Evolutionary conservation across 768 basidiomycete genomes (phyloP), one percentile per base, ranked within the genome.

Genomic region (Calvatia gigantea): DNA sequence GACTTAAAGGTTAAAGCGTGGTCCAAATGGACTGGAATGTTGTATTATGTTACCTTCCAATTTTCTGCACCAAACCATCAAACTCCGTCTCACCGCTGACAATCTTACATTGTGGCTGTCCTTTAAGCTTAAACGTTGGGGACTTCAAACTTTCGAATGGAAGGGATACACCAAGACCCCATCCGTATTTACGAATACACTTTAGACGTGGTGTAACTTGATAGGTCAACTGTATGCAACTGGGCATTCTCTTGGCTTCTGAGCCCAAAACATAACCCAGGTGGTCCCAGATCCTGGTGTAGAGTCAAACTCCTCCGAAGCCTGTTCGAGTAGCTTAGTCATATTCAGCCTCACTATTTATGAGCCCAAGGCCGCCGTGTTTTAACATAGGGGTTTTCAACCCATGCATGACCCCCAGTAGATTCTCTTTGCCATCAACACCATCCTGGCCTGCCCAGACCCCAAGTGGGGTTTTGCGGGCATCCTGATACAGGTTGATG

Each of bases 1-100:
- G 54, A 45, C 17, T 55, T 55, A 35, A 39, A 45, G 8, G 54
- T 45, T 21, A 25, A 21, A 47, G 48, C 54, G 48, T 46, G 6
- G 45, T 47, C 44, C 43, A 55, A 17, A 39, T 17, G 19, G n/a
- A 19, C 35, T 39, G 45, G 45, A 23, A 17, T 46, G 21, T 15
- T 29, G n/a, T n/a, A 29, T 55, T 45, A 21, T n/a, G 48, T 37
- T 55, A 44, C 35, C 39, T 31, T 21, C 23, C 23, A 23, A 55
- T 46, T 25, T 55, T 21, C 8, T 41, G 25, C 4, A 55, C 8
- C 28, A 55, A 23, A 15, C 9, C 37, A 25, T 55, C 54, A 35
- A 28, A 55, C 23, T 55, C 54, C 4, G 28, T 17, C 23, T 55
- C 54, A 19, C 45, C 48, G 15, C n/a, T 39, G 12, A 55, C 45